phyloP scores from a whole-genome alignment of 768 basidiomycete species.

The Leccinum barrowsii region DNA sequence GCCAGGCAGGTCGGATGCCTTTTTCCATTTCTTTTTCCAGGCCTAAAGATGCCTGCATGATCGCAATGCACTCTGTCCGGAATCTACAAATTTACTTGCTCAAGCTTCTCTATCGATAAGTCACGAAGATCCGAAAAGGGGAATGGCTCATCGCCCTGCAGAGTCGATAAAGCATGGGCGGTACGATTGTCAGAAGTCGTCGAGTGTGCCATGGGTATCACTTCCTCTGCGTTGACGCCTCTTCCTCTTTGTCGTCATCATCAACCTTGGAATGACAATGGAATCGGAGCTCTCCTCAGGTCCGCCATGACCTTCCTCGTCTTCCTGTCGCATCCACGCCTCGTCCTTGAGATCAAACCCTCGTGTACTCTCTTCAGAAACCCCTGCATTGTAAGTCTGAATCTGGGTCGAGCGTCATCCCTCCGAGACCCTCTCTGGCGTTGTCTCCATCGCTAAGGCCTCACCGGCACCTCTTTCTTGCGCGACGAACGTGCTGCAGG shows the following conservation, averaged over 20 bases:
- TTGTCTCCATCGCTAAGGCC: conserved; percentile 15
- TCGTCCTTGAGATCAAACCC: conserved; percentile 60
- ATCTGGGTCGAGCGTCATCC: conserved; percentile 67
- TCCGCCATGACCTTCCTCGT: conserved; percentile 32
- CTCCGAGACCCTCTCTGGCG: conserved; percentile 30
- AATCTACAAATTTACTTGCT: no score
- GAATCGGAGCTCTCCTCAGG: conserved; percentile 24
- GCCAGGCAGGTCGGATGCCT: conserved; percentile 50
- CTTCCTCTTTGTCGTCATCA: conserved; percentile 37
- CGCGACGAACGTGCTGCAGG: conserved; percentile 18
- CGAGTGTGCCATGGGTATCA: conserved; percentile 27
- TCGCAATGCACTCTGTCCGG: no score
- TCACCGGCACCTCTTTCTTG: conserved; percentile 19
- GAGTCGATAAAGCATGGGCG: no score
- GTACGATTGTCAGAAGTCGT: no score
- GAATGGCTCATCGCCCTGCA: no score
- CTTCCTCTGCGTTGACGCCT: conserved; percentile 42
- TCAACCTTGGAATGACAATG: conserved; percentile 11
- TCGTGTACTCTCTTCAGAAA: conserved; percentile 47
- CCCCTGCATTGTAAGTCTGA: conserved; percentile 49
- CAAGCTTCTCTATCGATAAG: no score
- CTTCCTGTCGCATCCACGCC: conserved; percentile 46
- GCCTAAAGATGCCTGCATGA: no score
- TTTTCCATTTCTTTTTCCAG: not conserved
- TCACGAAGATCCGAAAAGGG: no score